phyloP scores from a whole-genome alignment of 2,329 filamentous ascomycete genomes.

The Xylariaceae sp. region DNA sequence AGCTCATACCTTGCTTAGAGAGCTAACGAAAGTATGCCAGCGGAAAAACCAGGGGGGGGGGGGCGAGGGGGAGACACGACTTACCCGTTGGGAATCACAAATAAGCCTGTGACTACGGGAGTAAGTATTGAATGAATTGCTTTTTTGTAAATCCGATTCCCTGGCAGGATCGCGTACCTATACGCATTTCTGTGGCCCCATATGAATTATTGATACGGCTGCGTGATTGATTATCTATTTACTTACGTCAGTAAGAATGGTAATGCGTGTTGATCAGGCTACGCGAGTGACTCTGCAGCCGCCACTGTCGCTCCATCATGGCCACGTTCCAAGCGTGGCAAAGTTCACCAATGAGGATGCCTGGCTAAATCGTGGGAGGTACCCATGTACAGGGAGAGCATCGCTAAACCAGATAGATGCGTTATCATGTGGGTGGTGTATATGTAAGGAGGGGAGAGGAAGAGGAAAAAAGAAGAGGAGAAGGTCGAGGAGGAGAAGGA shows the following conservation, averaged over 20 bases:
- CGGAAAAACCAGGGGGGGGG: too few species aligned
- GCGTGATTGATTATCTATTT: neutral
- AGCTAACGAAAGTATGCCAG: too few species aligned
- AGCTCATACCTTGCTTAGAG: too few species aligned
- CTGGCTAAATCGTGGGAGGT: neutral
- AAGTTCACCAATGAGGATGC: constrained; percentile 7
- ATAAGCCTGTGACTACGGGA: too few species aligned
- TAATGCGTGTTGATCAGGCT: neutral
- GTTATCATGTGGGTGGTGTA: neutral
- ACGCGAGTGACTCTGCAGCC: neutral
- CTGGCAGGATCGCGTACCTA: neutral
- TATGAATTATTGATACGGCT: neutral
- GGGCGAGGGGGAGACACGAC: too few species aligned
- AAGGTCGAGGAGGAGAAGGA: too few species aligned
- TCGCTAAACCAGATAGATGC: constrained; percentile 2
- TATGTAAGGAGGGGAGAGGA: too few species aligned
- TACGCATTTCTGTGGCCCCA: neutral
- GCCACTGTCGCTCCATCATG: constrained; percentile 1
- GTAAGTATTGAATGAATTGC: neutral
- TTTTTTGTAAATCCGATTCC: neutral
- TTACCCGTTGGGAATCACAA: too few species aligned
- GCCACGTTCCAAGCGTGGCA: constrained; percentile 1
- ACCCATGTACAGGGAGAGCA: neutral
- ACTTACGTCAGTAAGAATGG: neutral
- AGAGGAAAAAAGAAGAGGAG: too few species aligned